Evolutionary conservation across 768 basidiomycete genomes (phyloP).

Genomic region (Phanerodontia chrysosporium): DNA sequence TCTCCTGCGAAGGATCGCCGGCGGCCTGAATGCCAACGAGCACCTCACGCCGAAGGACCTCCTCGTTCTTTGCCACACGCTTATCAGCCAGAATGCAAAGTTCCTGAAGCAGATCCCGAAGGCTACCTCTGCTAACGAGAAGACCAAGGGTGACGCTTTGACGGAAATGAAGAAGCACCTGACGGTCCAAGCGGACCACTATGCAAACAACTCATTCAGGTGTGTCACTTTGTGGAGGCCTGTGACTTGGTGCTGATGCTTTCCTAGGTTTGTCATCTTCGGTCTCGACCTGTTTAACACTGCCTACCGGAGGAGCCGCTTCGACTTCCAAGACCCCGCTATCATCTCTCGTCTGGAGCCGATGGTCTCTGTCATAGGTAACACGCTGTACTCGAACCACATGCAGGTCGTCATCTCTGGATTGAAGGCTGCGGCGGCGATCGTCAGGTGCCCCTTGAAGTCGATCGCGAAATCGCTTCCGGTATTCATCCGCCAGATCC

Average conservation of each 20-base stretch:
- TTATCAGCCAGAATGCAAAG: conserved; percentile 86
- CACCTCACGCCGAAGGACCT: conserved; percentile 66
- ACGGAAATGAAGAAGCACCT: conserved; percentile 76
- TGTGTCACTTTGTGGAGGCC: conserved; percentile 27
- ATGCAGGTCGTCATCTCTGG: conserved; percentile 70
- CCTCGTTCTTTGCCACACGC: conserved; percentile 79
- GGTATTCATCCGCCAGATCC: conserved; percentile 77
- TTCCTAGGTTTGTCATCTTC: conserved; percentile 76
- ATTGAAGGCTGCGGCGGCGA: conserved; percentile 74
- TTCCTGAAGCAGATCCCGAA: conserved; percentile 67
- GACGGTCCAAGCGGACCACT: conserved; percentile 57
- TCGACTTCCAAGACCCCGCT: conserved; percentile 75
- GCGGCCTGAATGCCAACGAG: conserved; percentile 80
- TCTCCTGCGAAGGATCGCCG: conserved; percentile 74
- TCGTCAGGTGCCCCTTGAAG: conserved; percentile 81
- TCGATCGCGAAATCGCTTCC: conserved; percentile 72
- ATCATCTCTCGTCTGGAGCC: conserved; percentile 81
- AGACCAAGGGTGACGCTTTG: conserved; percentile 51
- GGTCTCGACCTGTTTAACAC: conserved; percentile 90
- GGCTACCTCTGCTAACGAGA: conserved; percentile 28
- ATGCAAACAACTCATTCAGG: conserved; percentile 85
- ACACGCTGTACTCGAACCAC: conserved; percentile 83
- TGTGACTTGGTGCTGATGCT: neutral
- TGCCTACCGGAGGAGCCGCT: conserved; percentile 78
- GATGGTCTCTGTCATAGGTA: conserved; percentile 83